phyloP scores from a whole-genome alignment of 2,329 filamentous ascomycete species.

The Ceratocystis colombiana region DNA sequence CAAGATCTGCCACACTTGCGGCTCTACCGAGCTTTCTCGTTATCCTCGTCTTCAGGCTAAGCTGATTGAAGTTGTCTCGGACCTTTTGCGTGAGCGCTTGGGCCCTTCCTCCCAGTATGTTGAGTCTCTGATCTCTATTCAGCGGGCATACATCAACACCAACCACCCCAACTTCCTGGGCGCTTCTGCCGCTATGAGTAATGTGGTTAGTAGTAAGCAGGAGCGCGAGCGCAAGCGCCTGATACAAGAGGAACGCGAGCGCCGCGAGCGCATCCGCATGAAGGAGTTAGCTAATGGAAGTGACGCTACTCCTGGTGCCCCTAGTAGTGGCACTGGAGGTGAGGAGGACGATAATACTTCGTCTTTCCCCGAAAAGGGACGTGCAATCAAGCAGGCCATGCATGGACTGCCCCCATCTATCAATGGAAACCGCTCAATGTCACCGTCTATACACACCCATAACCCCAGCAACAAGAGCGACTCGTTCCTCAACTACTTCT shows the following conservation, averaged over 20 bases:
- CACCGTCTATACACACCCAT: slow-evolving; percentile 58
- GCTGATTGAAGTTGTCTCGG: slow-evolving; percentile 95
- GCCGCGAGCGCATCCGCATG: slow-evolving; percentile 68
- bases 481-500: slow-evolving; percentile 97
- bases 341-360: slow-evolving; percentile 32
- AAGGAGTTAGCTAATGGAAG: slow-evolving; percentile 76
- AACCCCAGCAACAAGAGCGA: slow-evolving; percentile 60
- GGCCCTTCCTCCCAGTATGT: slow-evolving; percentile 86
- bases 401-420: slow-evolving; percentile 33
- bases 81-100: slow-evolving; percentile 81
- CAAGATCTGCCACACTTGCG: slow-evolving; percentile 98
- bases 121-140: slow-evolving; percentile 92
- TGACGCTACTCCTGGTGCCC: slow-evolving; percentile 32
- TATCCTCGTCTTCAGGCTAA: slow-evolving; percentile 92
- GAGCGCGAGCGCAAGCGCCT: slow-evolving; percentile 78
- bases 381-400: slow-evolving; percentile 15
- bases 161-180: slow-evolving; percentile 98
- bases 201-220: slow-evolving; percentile 88
- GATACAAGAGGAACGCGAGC: slow-evolving; percentile 73
- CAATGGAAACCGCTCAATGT: slow-evolving; percentile 56
- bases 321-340: slow-evolving; percentile 33
- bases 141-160: slow-evolving; percentile 97
- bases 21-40: slow-evolving; percentile 81
- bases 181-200: slow-evolving; percentile 92
- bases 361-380: slow-evolving; percentile 23